Conservation (phyloP, 768 basidiomycete genomes). For the Trametes villosa region DNA sequence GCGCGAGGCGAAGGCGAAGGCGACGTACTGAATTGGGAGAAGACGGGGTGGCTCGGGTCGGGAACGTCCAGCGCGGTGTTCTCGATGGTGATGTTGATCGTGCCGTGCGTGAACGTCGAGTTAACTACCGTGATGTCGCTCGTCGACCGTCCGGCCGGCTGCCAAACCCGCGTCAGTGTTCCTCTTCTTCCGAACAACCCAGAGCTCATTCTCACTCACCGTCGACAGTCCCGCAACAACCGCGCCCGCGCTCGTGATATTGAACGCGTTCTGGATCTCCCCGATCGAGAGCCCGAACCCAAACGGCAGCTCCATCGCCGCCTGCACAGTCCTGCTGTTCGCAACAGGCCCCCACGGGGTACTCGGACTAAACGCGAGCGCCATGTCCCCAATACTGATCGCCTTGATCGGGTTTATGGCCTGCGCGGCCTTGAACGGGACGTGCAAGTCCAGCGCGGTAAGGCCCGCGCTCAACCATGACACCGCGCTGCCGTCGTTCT, state of each 20-base stretch:
- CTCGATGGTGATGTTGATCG: conserved; percentile 64
- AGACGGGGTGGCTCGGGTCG: conserved; percentile 50
- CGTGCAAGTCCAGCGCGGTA: conserved; percentile 56
- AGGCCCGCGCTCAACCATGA: conserved; percentile 72
- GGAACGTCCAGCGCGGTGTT: conserved; percentile 56
- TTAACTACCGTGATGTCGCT: conserved; percentile 59
- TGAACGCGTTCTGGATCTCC: conserved; percentile 68
- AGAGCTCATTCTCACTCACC: conserved; percentile 39
- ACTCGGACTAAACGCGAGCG: conserved; percentile 55
- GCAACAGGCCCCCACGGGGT: conserved; percentile 62
- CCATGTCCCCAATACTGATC: conserved; percentile 66
- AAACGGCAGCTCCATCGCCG: conserved; percentile 68
- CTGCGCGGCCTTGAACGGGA: conserved; percentile 58
- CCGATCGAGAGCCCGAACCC: conserved; percentile 64
- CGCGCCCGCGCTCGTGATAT: conserved; percentile 55
- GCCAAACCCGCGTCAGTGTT: neutral
- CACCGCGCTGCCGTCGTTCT: conserved; percentile 57
- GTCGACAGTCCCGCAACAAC: conserved; percentile 63
- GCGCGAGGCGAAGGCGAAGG: neutral
- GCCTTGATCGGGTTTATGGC: conserved; percentile 65
- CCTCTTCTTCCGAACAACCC: neutral
- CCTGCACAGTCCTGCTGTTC: conserved; percentile 61
- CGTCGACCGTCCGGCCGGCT: conserved; percentile 68
- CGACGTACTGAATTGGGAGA: conserved; percentile 62
- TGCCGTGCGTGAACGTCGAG: conserved; percentile 60